Percentiles rank a stretch among this genome's conserved stretches.
Evolutionary conservation across 225 moss, liverwort and hornwort species (phyloP).

Genomic region (Bryum argenteum): DNA sequence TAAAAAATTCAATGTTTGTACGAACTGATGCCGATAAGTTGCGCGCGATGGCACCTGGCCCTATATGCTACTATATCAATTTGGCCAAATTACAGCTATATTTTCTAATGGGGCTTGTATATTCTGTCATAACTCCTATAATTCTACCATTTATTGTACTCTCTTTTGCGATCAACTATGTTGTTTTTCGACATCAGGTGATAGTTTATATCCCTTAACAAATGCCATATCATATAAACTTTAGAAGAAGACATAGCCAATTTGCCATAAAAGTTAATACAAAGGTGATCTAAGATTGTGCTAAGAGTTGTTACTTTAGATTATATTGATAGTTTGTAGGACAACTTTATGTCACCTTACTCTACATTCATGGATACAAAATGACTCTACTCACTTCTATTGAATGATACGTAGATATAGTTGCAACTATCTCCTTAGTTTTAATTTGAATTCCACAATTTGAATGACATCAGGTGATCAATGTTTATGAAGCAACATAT

Average conservation of each 20-base stretch:
- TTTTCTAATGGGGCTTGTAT: conserved; percentile 81
- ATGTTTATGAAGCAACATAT: conserved; percentile 77
- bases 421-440: neutral
- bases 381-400: no score
- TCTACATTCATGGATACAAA: no score
- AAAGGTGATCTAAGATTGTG: no score
- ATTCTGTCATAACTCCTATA: conserved; percentile 72
- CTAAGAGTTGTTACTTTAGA: no score
- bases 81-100: conserved; percentile 75
- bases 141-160: conserved; percentile 74
- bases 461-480: conserved; percentile 55
- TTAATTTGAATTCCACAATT: neutral
- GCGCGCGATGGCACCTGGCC: conserved; percentile 64
- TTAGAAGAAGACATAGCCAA: no score
- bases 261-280: no score
- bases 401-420: no score
- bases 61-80: conserved; percentile 44
- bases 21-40: conserved; percentile 51
- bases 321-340: no score
- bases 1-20: conserved; percentile 62
- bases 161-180: conserved; percentile 65
- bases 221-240: no score
- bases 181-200: conserved; percentile 86
- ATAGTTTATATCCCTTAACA: no score
- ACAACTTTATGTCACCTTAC: no score